Conservation (phyloP, 2,329 filamentous ascomycete genomes). For the Ceratocystis smalleyi region DNA sequence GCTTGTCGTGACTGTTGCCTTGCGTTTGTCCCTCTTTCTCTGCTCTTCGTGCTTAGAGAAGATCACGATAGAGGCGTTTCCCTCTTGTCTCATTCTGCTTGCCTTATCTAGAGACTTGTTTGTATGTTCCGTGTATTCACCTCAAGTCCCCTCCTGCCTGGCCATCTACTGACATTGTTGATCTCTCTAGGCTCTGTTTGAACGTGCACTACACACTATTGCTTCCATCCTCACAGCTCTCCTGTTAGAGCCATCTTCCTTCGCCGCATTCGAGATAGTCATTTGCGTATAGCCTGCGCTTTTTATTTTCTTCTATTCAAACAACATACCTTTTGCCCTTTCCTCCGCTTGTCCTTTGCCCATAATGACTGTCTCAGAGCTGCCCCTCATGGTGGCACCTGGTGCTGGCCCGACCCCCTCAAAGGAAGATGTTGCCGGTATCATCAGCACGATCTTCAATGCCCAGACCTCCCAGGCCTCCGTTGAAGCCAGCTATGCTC, state of each 20-base stretch:
- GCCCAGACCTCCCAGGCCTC: constrained; percentile 53
- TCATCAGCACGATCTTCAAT: constrained; percentile 53
- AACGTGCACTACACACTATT: neutral
- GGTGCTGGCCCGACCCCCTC: constrained; percentile 42
- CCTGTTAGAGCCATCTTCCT: neutral
- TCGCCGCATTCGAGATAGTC: neutral
- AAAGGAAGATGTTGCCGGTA: constrained; percentile 47
- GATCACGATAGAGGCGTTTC: neutral
- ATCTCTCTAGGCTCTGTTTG: neutral
- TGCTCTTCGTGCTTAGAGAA: neutral
- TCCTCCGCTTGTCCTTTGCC: neutral
- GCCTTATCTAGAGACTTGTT: neutral
- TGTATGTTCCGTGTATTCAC: neutral
- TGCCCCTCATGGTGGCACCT: constrained; percentile 31
- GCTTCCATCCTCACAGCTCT: neutral
- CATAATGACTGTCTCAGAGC: constrained; percentile 12
- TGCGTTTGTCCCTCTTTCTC: neutral
- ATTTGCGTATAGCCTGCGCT: neutral
- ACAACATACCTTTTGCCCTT: too few species aligned
- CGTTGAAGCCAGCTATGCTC: constrained; percentile 45
- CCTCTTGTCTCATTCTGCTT: neutral
- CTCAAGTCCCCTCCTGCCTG: neutral
- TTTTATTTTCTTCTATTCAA: neutral
- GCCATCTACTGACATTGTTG: neutral
- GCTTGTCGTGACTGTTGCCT: neutral